Conservation (phyloP, 2,329 filamentous ascomycete genomes). For the Alternaria sp. region DNA sequence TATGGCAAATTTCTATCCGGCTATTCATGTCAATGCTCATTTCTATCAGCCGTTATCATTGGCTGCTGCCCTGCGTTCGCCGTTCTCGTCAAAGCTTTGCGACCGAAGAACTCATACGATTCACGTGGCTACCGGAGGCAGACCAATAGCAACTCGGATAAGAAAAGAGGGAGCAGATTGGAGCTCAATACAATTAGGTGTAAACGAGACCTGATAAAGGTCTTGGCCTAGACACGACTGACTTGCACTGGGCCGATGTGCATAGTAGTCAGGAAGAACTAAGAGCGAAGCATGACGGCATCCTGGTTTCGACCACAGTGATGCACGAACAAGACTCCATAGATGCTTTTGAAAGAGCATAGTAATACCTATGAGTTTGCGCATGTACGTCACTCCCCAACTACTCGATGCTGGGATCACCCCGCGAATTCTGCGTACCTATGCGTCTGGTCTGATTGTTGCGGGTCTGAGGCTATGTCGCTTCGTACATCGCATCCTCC, state of each 20-base stretch:
- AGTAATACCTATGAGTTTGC: background rate
- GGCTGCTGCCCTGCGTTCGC: slow-evolving; percentile 26
- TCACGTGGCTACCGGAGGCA: slow-evolving; percentile 12
- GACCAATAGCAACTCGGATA: background rate
- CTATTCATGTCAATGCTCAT: slow-evolving; percentile 1
- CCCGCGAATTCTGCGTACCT: background rate
- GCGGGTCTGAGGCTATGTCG: background rate
- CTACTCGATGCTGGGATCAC: background rate
- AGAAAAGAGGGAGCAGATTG: background rate
- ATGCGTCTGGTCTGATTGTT: slow-evolving; percentile 8
- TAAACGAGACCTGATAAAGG: background rate
- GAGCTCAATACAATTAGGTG: background rate
- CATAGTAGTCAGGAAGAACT: slow-evolving; percentile 22
- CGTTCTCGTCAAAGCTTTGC: slow-evolving; percentile 15
- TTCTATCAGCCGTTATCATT: background rate
- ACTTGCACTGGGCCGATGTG: slow-evolving; percentile 10
- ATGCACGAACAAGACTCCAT: background rate
- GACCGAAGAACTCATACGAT: slow-evolving; percentile 8
- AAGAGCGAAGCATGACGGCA: slow-evolving; percentile 9
- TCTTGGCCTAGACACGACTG: background rate
- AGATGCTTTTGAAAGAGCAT: background rate
- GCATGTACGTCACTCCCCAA: background rate
- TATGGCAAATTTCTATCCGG: background rate
- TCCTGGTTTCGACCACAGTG: slow-evolving; percentile 11
- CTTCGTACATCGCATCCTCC: background rate